Evolutionary conservation across 768 basidiomycete species (phyloP), one percentile per base, ranked within the genome.

Genomic region (Leucosporidium creatinivorum): DNA sequence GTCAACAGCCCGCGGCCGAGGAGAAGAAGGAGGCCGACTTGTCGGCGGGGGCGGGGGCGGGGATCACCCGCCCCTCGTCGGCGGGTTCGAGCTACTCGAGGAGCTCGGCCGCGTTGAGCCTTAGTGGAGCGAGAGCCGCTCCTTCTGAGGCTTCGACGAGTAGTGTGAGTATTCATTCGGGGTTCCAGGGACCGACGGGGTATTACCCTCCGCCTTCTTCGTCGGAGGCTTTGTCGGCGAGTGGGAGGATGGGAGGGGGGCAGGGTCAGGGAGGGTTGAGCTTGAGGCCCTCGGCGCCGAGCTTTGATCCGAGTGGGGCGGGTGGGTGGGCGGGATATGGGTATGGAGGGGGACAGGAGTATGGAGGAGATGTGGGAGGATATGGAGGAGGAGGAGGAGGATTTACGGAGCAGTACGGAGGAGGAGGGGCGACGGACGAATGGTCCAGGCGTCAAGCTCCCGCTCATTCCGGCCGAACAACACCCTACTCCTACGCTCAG

Each of bases 31-130:
- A n/a, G 47, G 58, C 47, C 26, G 58, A 59, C n/a, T 30, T 19
- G 3, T 48, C 56, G 36, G 33, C 17, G 0, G 69, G 56, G 4
- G 39, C 55, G 0, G 69, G 59, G 4, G 39, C 55, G 36, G 66
- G 69, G 6, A 71, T 71, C 54, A 68, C 63, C 1, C 28, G 70
- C 13, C 70, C 70, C 0, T 56, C 51, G 21, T 71, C 70, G 19
- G 70, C 70, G 3, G 70, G 70, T 0, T 71, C 70, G 57, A 65
- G 66, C 1, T 68, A 68, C 23, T 71, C 70, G 63, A 44, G 70
- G 18, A 68, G 63, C 36, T 64, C 61, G 31, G 66, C 63, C 6
- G 65, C 69, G 21, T 31, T 64, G 9, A 64, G 62, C 19, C 26
- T 67, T 1, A 44, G 66, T 18, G 69, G 69, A 1, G 28, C 55